Conservation (phyloP, 345 rosid genomes). For the Brassica cretica region DNA sequence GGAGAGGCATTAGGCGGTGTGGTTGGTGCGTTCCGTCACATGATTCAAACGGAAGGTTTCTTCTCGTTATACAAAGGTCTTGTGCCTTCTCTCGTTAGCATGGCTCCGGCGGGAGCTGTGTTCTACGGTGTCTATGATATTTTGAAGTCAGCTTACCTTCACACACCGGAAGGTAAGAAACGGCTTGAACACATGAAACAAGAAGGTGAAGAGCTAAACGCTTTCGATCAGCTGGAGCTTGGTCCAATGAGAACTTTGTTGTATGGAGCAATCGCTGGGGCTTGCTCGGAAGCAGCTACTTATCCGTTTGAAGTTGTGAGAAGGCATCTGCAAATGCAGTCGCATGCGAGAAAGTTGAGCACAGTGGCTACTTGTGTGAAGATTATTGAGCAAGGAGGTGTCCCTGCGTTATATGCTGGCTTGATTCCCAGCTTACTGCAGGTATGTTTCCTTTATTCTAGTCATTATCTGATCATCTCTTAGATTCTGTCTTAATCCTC, state of each 20-base stretch:
- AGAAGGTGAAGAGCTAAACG: conserved; percentile 56
- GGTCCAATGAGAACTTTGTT: conserved; percentile 69
- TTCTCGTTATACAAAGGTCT: conserved; percentile 73
- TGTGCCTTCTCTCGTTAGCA: conserved; percentile 67
- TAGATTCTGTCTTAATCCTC: not conserved
- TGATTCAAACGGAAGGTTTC: conserved; percentile 71
- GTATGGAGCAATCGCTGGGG: conserved; percentile 75
- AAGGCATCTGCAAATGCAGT: conserved; percentile 71
- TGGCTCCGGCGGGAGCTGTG: conserved; percentile 81
- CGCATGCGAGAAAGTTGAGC: conserved; percentile 57
- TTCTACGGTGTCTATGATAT: conserved; percentile 74
- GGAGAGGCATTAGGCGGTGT: conserved; percentile 77
- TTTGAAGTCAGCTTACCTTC: conserved; percentile 63
- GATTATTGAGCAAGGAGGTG: conserved; percentile 67
- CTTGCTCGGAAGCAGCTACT: conserved; percentile 78
- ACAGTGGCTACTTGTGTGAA: conserved; percentile 56
- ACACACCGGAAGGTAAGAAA: conserved; percentile 60
- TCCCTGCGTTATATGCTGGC: conserved; percentile 71
- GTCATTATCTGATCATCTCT: not conserved
- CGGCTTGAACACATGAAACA: conserved; percentile 59
- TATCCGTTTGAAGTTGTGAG: conserved; percentile 82
- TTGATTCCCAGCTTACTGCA: conserved; percentile 75
- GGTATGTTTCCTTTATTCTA: conserved; percentile 39
- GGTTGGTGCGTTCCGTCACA: conserved; percentile 59
- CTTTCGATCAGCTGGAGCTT: conserved; percentile 71